Conservation (phyloP, 2,329 filamentous ascomycete genomes). For the Neonectria ditissima region DNA sequence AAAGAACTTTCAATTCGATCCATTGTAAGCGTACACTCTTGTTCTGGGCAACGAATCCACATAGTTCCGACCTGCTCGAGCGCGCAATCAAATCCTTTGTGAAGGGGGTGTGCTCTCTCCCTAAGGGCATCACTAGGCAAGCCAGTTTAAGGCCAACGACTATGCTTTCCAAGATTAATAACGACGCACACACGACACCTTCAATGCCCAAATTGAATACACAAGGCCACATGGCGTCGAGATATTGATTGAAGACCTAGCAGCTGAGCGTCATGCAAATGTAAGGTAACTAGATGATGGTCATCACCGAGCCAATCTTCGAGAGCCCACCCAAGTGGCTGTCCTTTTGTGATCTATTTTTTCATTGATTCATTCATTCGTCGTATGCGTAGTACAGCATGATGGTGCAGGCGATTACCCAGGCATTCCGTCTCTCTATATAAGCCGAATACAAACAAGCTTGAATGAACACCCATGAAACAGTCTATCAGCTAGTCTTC, state of each 20-base stretch:
- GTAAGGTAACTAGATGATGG: not conserved
- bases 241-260: not conserved
- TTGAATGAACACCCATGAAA: slow-evolving; percentile 1
- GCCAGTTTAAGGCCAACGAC: too few relatives aligned
- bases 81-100: too few relatives aligned
- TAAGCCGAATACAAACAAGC: slow-evolving; percentile 8
- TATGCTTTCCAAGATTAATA: not conserved
- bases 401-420: not conserved
- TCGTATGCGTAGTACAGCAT: not conserved
- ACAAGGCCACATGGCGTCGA: not conserved
- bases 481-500: slow-evolving; percentile 34
- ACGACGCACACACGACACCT: too few relatives aligned
- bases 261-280: not conserved
- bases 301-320: not conserved
- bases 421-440: slow-evolving; percentile 26
- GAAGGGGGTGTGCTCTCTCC: too few relatives aligned
- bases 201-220: not conserved
- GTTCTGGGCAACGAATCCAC: too few relatives aligned
- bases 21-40: too few relatives aligned
- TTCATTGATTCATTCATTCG: slow-evolving; percentile 4
- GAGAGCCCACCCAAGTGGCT: not conserved
- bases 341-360: not conserved
- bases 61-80: too few relatives aligned
- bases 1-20: too few relatives aligned
- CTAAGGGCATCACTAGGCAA: too few relatives aligned